Percentiles rank a stretch among this genome's conserved stretches.
Conservation (phyloP, 768 basidiomycete species). For the Lentinula raphanica region DNA sequence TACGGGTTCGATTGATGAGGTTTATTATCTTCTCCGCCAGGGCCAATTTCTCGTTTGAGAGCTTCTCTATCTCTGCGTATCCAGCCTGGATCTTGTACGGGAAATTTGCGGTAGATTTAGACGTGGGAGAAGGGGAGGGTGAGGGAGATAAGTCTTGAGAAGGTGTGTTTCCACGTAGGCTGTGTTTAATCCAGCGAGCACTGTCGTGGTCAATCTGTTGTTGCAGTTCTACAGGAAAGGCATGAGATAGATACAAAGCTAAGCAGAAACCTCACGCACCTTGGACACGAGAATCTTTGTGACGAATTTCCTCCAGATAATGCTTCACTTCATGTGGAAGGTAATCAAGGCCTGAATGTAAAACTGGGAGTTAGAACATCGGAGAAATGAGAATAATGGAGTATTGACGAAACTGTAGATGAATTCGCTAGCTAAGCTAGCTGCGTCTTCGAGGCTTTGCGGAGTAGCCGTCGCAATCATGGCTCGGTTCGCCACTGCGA, state of each 20-base stretch:
- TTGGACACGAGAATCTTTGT: conserved; percentile 38
- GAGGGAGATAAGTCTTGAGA: conserved; percentile 21
- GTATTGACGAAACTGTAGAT: conserved; percentile 38
- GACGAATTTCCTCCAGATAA: conserved; percentile 46
- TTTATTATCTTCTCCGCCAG: conserved; percentile 45
- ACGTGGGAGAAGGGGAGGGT: conserved; percentile 31
- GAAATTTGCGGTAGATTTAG: conserved; percentile 27
- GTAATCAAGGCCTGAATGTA: conserved; percentile 47
- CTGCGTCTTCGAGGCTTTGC: conserved; percentile 46
- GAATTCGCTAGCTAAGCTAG: conserved; percentile 49
- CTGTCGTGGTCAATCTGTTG: conserved; percentile 46
- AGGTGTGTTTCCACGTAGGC: conserved; percentile 23
- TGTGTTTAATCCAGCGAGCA: conserved; percentile 45
- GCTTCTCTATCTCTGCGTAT: conserved; percentile 39
- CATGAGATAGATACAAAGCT: neutral
- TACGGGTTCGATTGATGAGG: conserved; percentile 40
- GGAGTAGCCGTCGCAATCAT: neutral
- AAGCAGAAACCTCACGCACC: conserved; percentile 20
- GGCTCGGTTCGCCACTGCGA: no score
- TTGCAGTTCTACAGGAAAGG: conserved; percentile 34
- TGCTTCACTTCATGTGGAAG: conserved; percentile 48
- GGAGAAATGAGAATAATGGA: neutral
- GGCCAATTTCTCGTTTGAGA: conserved; percentile 41
- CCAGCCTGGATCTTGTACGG: conserved; percentile 38
- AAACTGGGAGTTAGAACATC: neutral